These are phyloP conservation scores for Nicotiana undulata DNA, from an alignment of 257 asterid genomes.

Conservation along the genomic window DNA sequence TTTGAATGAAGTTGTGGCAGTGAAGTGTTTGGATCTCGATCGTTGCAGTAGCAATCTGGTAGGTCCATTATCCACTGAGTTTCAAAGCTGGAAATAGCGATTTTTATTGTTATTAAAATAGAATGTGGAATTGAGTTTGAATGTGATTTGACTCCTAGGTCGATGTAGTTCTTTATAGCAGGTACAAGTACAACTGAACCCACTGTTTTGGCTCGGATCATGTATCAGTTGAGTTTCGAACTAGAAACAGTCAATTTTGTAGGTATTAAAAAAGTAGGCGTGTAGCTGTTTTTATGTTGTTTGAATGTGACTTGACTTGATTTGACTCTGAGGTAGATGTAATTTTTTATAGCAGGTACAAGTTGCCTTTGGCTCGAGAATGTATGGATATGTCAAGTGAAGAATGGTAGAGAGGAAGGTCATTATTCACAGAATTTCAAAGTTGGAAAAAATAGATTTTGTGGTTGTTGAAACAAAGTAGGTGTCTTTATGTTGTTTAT, in stretches of 20 bases:
- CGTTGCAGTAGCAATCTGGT: constrained; percentile 98
- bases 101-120: background rate
- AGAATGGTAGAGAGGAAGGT: too few species aligned
- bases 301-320: background rate
- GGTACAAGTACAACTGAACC: background rate
- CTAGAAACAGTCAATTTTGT: too few species aligned
- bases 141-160: background rate
- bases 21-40: constrained; percentile 99
- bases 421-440: too few species aligned
- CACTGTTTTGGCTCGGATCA: background rate
- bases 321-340: background rate
- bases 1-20: constrained; percentile 74
- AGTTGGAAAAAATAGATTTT: background rate
- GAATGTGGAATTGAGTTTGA: background rate
- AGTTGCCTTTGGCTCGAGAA: background rate
- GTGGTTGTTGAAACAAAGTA: background rate
- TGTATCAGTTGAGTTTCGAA: background rate
- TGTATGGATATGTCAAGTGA: too few species aligned
- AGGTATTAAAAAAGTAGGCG: background rate
- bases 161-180: background rate
- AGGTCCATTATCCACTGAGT: background rate
- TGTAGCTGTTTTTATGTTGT: background rate
- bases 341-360: background rate
- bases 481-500: background rate
- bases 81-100: background rate